phyloP scores from a whole-genome alignment of 345 rosid species.

The Linum tenue region DNA sequence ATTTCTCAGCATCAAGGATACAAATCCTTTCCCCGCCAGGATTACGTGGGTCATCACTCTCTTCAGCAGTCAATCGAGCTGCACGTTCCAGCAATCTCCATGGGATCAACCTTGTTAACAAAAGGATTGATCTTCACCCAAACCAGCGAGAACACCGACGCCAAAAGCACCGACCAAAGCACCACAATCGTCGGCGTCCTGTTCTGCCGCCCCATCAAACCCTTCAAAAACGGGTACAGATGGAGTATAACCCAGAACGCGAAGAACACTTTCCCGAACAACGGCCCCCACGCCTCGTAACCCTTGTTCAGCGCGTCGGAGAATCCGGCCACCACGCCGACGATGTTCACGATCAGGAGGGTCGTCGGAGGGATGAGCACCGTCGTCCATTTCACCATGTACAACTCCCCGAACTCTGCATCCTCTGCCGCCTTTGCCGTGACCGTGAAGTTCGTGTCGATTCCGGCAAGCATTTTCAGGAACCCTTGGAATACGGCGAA shows the following conservation, averaged over 20 bases:
- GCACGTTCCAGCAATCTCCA: slow-evolving; percentile 38
- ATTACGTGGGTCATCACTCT: not conserved
- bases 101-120: slow-evolving; percentile 24
- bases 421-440: slow-evolving; percentile 89
- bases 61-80: slow-evolving; percentile 84
- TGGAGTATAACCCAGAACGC: slow-evolving; percentile 92
- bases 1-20: not conserved
- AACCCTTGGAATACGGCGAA: slow-evolving; percentile 96
- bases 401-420: slow-evolving; percentile 80
- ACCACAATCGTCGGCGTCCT: slow-evolving; percentile 90
- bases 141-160: slow-evolving; percentile 89
- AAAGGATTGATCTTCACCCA: slow-evolving; percentile 95
- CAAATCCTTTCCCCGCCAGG: not conserved
- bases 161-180: slow-evolving; percentile 88
- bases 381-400: slow-evolving; percentile 88
- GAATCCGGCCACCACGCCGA: too few relatives aligned
- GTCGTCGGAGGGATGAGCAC: slow-evolving; percentile 85
- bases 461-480: slow-evolving; percentile 79
- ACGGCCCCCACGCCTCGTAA: too few relatives aligned
- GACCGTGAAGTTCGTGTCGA: slow-evolving; percentile 96
- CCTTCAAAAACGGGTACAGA: slow-evolving; percentile 96
- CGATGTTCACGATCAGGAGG: too few relatives aligned
- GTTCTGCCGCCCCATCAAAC: slow-evolving; percentile 99
- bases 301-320: too few relatives aligned
- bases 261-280: too few relatives aligned